Conservation (phyloP, 805 yeast species). For the Starmerella apicola region DNA sequence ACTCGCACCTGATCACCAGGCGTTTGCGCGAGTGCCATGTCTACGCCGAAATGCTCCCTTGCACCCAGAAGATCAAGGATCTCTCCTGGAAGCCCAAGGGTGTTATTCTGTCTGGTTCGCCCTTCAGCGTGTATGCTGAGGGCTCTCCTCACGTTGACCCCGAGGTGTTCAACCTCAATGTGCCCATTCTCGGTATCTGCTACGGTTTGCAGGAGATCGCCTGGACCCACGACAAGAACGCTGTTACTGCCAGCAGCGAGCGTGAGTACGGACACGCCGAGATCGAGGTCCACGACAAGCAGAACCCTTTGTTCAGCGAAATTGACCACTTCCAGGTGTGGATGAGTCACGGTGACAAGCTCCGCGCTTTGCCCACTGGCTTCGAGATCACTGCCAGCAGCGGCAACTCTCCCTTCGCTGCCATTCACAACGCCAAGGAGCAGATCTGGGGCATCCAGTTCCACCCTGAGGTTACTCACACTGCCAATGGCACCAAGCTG, state of each 20-base stretch:
- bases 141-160: slow-evolving; percentile 98
- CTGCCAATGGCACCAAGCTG: slow-evolving; percentile 75
- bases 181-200: slow-evolving; percentile 94
- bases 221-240: slow-evolving; percentile 72
- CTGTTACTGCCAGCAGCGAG: slow-evolving; percentile 90
- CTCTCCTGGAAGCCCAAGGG: slow-evolving; percentile 93
- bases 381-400: slow-evolving; percentile 83
- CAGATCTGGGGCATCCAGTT: slow-evolving; percentile 89
- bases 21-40: slow-evolving; percentile 96
- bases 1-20: slow-evolving; percentile 87
- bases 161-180: slow-evolving; percentile 77
- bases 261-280: slow-evolving; percentile 97
- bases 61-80: slow-evolving; percentile 93
- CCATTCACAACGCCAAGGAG: slow-evolving; percentile 63
- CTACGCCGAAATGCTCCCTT: slow-evolving; percentile 98
- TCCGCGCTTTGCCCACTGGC: slow-evolving; percentile 78
- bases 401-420: slow-evolving; percentile 91
- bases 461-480: slow-evolving; percentile 98
- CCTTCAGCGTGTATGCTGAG: slow-evolving; percentile 90
- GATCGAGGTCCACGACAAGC: slow-evolving; percentile 55
- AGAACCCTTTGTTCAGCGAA: slow-evolving; percentile 66
- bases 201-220: slow-evolving; percentile 99
- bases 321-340: slow-evolving; percentile 93
- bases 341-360: slow-evolving; percentile 99
- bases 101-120: slow-evolving; percentile 91